A percentile compares a stretch with the other conserved stretches of the same genome.
Evolutionary conservation across 345 rosid genomes (phyloP).

Genomic region (Ailanthus altissimus): DNA sequence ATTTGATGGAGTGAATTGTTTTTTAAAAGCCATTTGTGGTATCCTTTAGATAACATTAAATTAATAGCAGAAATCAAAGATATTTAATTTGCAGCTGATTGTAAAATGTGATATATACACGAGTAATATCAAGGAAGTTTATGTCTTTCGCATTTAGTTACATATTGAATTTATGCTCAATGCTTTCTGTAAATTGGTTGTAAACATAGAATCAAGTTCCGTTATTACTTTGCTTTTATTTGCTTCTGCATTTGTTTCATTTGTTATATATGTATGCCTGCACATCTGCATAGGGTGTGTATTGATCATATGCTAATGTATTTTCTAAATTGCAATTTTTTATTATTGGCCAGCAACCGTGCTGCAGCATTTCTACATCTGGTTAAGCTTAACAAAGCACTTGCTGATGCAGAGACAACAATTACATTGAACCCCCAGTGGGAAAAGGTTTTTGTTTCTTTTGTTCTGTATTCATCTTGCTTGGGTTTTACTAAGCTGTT

Average conservation of each 20-base stretch:
- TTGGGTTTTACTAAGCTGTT: constrained; percentile 11
- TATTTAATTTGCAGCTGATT: background rate
- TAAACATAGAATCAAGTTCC: background rate
- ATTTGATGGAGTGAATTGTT: background rate
- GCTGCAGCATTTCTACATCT: constrained; percentile 93
- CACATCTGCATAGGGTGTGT: background rate
- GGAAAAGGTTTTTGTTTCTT: constrained; percentile 68
- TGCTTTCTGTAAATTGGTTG: background rate
- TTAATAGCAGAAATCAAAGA: background rate
- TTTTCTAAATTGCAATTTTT: constrained; percentile 14
- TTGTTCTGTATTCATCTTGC: background rate
- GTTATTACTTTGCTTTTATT: background rate
- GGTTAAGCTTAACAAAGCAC: constrained; percentile 90
- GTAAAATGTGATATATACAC: background rate
- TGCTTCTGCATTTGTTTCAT: background rate
- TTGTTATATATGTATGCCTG: background rate
- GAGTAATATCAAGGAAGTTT: background rate
- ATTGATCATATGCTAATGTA: background rate
- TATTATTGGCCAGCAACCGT: constrained; percentile 65
- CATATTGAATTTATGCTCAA: background rate
- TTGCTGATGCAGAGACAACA: constrained; percentile 87
- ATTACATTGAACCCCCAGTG: constrained; percentile 81
- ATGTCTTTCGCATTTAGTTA: background rate
- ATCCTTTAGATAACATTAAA: background rate
- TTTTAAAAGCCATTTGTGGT: background rate